phyloP scores from a whole-genome alignment of 768 basidiomycete species.

The Boletus patriciae region DNA sequence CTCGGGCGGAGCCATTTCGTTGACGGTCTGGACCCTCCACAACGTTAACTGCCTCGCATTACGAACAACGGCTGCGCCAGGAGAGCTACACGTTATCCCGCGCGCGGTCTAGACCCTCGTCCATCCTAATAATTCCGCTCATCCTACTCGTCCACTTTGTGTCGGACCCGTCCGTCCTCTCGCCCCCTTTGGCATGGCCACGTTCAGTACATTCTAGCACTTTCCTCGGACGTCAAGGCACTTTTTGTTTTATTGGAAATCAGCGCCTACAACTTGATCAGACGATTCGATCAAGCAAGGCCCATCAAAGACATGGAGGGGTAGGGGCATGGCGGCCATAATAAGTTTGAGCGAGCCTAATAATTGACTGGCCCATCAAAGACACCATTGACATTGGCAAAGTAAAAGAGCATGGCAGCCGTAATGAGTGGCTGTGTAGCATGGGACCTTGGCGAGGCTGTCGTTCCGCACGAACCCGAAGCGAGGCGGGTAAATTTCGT shows the following conservation, averaged over 20 bases:
- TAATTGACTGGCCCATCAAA: too few species aligned
- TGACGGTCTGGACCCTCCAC: slow-evolving; percentile 26
- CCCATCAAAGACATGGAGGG: too few species aligned
- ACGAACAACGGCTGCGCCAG: too few species aligned
- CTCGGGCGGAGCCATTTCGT: slow-evolving; percentile 21
- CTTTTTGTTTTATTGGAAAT: neutral
- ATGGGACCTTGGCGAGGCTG: neutral
- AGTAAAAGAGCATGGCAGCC: neutral
- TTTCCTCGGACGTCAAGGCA: too few species aligned
- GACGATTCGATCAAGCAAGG: too few species aligned
- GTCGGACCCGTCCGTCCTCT: neutral
- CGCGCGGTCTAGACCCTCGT: slow-evolving; percentile 17
- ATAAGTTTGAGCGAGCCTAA: too few species aligned
- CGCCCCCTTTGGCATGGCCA: neutral
- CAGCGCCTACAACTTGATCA: neutral
- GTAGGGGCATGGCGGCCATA: too few species aligned
- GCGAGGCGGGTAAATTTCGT: slow-evolving; percentile 24
- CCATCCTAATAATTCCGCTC: neutral
- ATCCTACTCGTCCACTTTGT: neutral
- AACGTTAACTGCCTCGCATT: slow-evolving; percentile 12
- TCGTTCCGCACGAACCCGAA: slow-evolving; percentile 31
- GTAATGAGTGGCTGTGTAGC: slow-evolving; percentile 30
- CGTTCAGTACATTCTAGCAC: neutral
- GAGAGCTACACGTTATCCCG: slow-evolving; percentile 20
- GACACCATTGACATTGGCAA: too few species aligned